phyloP scores from a whole-genome alignment of 768 basidiomycete genomes.

The Boletus rubroflammeus region DNA sequence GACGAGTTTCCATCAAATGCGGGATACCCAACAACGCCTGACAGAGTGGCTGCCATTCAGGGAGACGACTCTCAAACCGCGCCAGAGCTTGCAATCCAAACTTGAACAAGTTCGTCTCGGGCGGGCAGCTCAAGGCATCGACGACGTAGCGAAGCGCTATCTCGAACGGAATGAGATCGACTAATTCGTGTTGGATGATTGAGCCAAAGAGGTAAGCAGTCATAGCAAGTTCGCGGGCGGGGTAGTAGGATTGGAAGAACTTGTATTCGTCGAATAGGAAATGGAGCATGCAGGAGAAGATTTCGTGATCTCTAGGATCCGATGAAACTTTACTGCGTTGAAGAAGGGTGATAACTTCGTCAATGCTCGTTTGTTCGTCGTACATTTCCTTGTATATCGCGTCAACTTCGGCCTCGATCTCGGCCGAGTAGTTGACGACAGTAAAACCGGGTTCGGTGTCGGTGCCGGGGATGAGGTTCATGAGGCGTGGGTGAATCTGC shows the following conservation, averaged over 20 bases:
- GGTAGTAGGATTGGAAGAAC: slow-evolving; percentile 97
- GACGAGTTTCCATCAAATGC: slow-evolving; percentile 79
- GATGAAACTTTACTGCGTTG: slow-evolving; percentile 81
- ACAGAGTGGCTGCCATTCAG: slow-evolving; percentile 92
- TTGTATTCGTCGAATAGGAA: slow-evolving; percentile 99
- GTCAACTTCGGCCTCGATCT: slow-evolving; percentile 92
- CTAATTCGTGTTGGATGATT: slow-evolving; percentile 87
- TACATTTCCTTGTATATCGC: slow-evolving; percentile 98
- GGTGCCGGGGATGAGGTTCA: slow-evolving; percentile 84
- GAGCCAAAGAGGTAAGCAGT: slow-evolving; percentile 96
- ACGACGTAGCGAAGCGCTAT: slow-evolving; percentile 97
- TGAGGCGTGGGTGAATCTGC: slow-evolving; percentile 93
- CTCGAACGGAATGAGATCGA: slow-evolving; percentile 91
- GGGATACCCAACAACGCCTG: slow-evolving; percentile 85
- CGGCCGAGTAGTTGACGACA: slow-evolving; percentile 82
- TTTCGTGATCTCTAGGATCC: slow-evolving; percentile 84
- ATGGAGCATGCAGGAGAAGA: slow-evolving; percentile 99
- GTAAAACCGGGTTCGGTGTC: slow-evolving; percentile 90
- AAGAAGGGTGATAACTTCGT: slow-evolving; percentile 88
- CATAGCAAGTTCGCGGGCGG: slow-evolving; percentile 89
- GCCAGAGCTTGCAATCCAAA: slow-evolving; percentile 91
- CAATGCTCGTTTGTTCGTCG: slow-evolving; percentile 89
- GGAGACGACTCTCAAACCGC: slow-evolving; percentile 80
- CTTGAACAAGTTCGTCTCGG: slow-evolving; percentile 90
- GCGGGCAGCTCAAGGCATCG: slow-evolving; percentile 87